Conservation (phyloP, 371 early-diverging fungal species). For the Apophysomyces trapeziformis region DNA sequence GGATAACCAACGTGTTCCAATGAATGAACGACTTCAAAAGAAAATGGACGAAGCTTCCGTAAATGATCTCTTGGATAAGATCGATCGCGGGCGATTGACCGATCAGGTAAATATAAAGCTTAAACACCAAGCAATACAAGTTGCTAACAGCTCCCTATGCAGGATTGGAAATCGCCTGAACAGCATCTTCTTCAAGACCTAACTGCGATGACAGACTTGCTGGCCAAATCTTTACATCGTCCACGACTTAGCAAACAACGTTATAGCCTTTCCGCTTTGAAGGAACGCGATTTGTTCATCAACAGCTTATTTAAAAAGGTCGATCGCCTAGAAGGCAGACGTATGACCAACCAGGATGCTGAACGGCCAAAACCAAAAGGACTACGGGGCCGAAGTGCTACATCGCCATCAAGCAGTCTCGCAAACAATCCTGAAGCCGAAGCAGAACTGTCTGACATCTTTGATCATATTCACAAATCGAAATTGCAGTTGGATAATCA, state of each 20-base stretch:
- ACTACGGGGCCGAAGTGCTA: background rate
- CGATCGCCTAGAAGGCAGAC: slow-evolving; percentile 33
- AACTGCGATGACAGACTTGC: slow-evolving; percentile 53
- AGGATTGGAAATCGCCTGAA: slow-evolving; percentile 55
- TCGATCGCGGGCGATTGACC: slow-evolving; percentile 32
- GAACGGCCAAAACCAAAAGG: slow-evolving; percentile 15
- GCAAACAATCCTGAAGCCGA: slow-evolving; percentile 12
- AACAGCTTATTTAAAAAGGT: slow-evolving; percentile 33
- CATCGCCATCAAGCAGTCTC: slow-evolving; percentile 1
- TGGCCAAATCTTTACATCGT: slow-evolving; percentile 52
- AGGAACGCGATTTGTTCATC: slow-evolving; percentile 35
- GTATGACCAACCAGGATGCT: slow-evolving; percentile 40
- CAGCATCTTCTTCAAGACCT: slow-evolving; percentile 48
- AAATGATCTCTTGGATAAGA: slow-evolving; percentile 19
- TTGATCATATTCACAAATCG: slow-evolving; percentile 29
- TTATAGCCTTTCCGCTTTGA: slow-evolving; percentile 22
- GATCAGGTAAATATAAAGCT: slow-evolving; percentile 34
- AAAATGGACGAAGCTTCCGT: slow-evolving; percentile 31
- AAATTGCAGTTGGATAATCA: slow-evolving; percentile 38
- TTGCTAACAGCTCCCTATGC: slow-evolving; percentile 14
- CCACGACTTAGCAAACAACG: slow-evolving; percentile 35
- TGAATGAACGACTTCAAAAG: slow-evolving; percentile 19
- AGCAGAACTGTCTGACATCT: slow-evolving; percentile 32
- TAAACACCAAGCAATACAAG: background rate
- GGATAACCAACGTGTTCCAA: slow-evolving; percentile 35